Evolutionary conservation across 108 stramenopile species (phyloP).

Genomic region (Thalassiosira profunda): DNA sequence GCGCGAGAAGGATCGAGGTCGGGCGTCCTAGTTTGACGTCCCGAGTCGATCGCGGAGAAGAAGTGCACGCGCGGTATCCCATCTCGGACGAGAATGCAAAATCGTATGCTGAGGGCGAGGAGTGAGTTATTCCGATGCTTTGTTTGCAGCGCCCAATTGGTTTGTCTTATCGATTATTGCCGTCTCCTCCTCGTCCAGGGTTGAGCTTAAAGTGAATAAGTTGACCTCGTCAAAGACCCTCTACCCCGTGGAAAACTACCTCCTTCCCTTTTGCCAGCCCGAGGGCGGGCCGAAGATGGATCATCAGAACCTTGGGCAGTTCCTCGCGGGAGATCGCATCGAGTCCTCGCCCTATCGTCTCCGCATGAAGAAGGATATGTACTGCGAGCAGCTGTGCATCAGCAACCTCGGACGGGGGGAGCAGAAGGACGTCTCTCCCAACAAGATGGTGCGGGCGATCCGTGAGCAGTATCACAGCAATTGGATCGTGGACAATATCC

Average conservation of each 20-base stretch:
- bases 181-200: conserved; percentile 58
- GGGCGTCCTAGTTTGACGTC: too few relatives aligned
- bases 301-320: conserved; percentile 91
- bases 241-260: conserved; percentile 96
- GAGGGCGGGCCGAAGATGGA: conserved; percentile 89
- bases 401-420: conserved; percentile 58
- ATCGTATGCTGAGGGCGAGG: too few relatives aligned
- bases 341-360: conserved; percentile 95
- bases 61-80: too few relatives aligned
- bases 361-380: conserved; percentile 90
- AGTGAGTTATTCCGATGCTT: too few relatives aligned
- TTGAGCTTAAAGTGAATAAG: conserved; percentile 92
- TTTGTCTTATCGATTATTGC: too few relatives aligned
- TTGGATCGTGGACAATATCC: conserved; percentile 99
- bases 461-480: conserved; percentile 95
- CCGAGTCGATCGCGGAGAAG: too few relatives aligned
- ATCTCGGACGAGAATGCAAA: too few relatives aligned
- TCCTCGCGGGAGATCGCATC: conserved; percentile 97
- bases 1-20: too few relatives aligned
- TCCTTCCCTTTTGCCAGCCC: conserved; percentile 95
- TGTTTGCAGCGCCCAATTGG: too few relatives aligned
- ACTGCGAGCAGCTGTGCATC: conserved; percentile 83
- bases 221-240: conserved; percentile 92
- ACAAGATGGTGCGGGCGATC: too few relatives aligned
- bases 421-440: conserved; percentile 59